Percentiles rank a stretch among this genome's conserved stretches.
Evolutionary conservation across 768 basidiomycete genomes (phyloP).

Genomic region (Tricholoma sp.): DNA sequence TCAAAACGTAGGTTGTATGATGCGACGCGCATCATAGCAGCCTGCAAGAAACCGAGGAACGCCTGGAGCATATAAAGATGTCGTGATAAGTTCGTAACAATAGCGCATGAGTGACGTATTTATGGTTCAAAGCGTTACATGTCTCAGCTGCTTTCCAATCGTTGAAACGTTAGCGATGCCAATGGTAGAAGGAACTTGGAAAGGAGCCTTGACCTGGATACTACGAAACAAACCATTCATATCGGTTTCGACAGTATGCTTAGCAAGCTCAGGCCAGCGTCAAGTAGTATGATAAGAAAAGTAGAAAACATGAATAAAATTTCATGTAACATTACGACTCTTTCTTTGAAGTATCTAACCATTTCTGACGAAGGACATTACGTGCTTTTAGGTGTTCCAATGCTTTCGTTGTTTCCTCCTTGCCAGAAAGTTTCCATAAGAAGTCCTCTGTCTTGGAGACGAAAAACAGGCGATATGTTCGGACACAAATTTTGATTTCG

Average conservation of each 20-base stretch:
- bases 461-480: constrained; percentile 79
- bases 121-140: no score
- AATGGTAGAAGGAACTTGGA: no score
- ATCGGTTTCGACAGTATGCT: no score
- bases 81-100: no score
- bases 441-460: constrained; percentile 65
- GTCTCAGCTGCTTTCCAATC: no score
- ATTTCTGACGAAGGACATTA: constrained; percentile 29
- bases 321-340: constrained; percentile 2
- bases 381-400: constrained; percentile 24
- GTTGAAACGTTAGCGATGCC: no score
- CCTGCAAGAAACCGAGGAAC: no score
- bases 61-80: no score
- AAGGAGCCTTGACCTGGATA: no score
- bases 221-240: no score
- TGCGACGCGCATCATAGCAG: constrained; percentile 28
- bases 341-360: constrained; percentile 25
- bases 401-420: constrained; percentile 34
- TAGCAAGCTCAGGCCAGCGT: no score
- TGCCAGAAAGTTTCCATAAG: constrained; percentile 41
- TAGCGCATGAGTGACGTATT: no score
- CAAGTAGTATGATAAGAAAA: not conserved
- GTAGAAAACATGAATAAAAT: not conserved
- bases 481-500: constrained; percentile 81
- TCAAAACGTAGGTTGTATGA: constrained; percentile 55